phyloP scores from a whole-genome alignment of 2,329 filamentous ascomycete species.

The Fusarium nelsonii region DNA sequence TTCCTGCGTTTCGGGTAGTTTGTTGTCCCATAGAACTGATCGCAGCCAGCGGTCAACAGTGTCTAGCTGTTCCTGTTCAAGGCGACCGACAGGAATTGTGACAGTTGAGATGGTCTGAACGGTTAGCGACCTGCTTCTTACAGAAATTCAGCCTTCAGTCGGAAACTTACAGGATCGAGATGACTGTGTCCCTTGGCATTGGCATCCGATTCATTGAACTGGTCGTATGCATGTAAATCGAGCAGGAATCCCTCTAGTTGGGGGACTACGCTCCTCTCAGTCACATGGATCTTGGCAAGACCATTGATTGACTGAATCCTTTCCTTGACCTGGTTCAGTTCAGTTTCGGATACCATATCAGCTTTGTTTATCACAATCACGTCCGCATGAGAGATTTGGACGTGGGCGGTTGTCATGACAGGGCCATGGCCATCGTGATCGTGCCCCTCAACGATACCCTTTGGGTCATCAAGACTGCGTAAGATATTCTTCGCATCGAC shows the following conservation, averaged over 20 bases:
- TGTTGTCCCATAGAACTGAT: constrained; percentile 84
- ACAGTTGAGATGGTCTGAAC: constrained; percentile 84
- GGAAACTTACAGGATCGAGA: constrained; percentile 79
- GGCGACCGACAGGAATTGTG: constrained; percentile 73
- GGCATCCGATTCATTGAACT: constrained; percentile 79
- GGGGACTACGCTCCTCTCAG: constrained; percentile 82
- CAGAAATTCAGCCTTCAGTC: not conserved
- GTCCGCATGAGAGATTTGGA: constrained; percentile 97
- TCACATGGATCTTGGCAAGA: constrained; percentile 85
- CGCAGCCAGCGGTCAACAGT: constrained; percentile 85
- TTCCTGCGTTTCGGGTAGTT: constrained; percentile 63
- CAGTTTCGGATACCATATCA: constrained; percentile 79
- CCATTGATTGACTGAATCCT: constrained; percentile 90
- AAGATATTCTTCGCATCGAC: constrained; percentile 96
- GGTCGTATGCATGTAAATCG: constrained; percentile 93
- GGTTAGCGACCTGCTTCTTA: constrained; percentile 30
- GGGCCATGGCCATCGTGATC: constrained; percentile 70
- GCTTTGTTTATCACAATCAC: constrained; percentile 95
- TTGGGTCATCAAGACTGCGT: constrained; percentile 80
- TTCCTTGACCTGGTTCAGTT: constrained; percentile 76
- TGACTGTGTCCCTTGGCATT: constrained; percentile 86
- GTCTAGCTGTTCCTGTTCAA: constrained; percentile 69
- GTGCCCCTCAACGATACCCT: constrained; percentile 65
- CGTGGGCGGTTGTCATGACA: constrained; percentile 89
- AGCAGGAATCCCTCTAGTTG: constrained; percentile 86